Evolutionary conservation across 2,329 filamentous ascomycete genomes (phyloP), one percentile per base, ranked within the genome.

Genomic region (Orbilia ellipsospora): DNA sequence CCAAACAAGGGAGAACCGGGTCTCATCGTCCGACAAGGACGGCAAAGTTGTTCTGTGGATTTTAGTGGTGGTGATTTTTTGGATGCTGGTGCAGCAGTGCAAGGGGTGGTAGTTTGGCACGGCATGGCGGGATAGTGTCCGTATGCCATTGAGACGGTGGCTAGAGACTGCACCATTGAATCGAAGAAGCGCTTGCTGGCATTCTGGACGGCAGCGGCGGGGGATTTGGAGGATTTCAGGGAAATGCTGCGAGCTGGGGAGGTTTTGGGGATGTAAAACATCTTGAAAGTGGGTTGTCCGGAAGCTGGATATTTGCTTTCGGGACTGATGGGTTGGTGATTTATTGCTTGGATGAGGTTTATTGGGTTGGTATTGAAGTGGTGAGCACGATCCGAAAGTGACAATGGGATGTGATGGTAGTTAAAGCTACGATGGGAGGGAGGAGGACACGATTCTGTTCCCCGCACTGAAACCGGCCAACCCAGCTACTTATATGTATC

Each of bases 161-260:
- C 72, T 31, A 75, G 72, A 16, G 72, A 75, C 31, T 68, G 64
- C 10, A 75, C 61, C 56, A 75, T 59, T 20, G 52, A 75, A 23
- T 69, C 64, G 10, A 75, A 65, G n/a, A 69, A 48, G n/a, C 72
- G 72, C 50, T 75, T 75, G 52, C 72, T 63, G 12, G 72, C 60
- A 18, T 50, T 48, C 20, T 75, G 72, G 15, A 75, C 16, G 2
- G 55, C 40, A 31, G 56, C 56, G 16, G 59, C 40, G 4, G 72
- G 52, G 23, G 72, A 75, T 60, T 65, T 52, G 4, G 18, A 26
- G 45, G 15, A 61, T 62, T 72, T 59, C 36, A 57, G 57, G 23
- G 62, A 67, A 26, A 63, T 26, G 10, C 57, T 56, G 23, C 62
- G 56, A 2, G 57, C 2, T 5, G 62, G 28, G 42, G 51, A 40